phyloP scores from a whole-genome alignment of 306 rosid species.

The Corylus heterophylla region DNA sequence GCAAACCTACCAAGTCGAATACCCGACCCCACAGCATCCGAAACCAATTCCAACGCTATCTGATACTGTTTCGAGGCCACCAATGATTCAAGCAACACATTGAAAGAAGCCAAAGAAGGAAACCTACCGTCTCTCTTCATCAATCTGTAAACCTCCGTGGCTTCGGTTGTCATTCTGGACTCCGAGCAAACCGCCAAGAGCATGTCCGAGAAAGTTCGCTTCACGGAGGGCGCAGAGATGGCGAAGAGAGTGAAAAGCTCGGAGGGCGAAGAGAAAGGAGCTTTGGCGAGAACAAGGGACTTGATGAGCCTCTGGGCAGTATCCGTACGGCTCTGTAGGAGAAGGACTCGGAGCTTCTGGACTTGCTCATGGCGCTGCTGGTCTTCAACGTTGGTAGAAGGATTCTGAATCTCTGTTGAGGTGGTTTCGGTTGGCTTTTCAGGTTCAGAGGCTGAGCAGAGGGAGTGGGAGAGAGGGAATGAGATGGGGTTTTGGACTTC shows the following conservation, averaged over 20 bases:
- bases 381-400: constrained; percentile 9
- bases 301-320: constrained; percentile 47
- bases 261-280: constrained; percentile 49
- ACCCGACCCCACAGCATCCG: constrained; percentile 49
- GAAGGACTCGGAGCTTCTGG: constrained; percentile 50
- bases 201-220: constrained; percentile 45
- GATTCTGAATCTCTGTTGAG: not conserved
- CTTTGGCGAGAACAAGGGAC: constrained; percentile 45
- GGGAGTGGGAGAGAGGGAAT: constrained; percentile 16
- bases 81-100: constrained; percentile 45
- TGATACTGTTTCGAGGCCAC: constrained; percentile 40
- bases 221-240: constrained; percentile 40
- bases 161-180: constrained; percentile 41
- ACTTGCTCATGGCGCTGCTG: constrained; percentile 41
- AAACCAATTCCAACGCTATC: constrained; percentile 40
- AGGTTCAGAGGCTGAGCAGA: constrained; percentile 38
- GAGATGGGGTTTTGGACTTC: constrained; percentile 16
- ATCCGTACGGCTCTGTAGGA: constrained; percentile 39
- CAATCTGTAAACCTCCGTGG: constrained; percentile 40
- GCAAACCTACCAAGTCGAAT: constrained; percentile 45
- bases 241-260: constrained; percentile 48
- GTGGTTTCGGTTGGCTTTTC: not conserved
- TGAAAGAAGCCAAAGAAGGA: constrained; percentile 50
- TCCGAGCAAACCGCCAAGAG: constrained; percentile 52
- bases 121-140: constrained; percentile 49